Evolutionary conservation across 805 yeast genomes (phyloP).

Genomic region (Wickerhamomyces chaumierensis): DNA sequence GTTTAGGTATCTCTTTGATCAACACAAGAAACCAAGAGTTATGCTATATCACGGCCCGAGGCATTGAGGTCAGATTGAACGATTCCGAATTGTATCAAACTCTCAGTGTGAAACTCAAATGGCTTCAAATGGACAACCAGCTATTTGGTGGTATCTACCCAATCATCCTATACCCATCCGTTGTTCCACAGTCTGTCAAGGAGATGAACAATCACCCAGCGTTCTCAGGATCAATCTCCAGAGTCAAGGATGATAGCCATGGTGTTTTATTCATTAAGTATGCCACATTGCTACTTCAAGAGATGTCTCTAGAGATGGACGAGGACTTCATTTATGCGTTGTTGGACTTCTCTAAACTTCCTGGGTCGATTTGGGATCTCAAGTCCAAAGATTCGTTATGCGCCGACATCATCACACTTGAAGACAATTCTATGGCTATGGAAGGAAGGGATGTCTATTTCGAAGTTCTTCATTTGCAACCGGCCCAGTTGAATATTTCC

Average conservation of each 20-base stretch:
- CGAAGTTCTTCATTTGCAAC: slow-evolving; percentile 88
- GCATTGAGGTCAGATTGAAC: slow-evolving; percentile 69
- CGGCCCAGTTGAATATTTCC: slow-evolving; percentile 77
- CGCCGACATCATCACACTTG: slow-evolving; percentile 53
- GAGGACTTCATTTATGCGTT: slow-evolving; percentile 84
- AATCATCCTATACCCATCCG: slow-evolving; percentile 80
- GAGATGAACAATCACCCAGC: slow-evolving; percentile 89
- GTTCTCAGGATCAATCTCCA: slow-evolving; percentile 73
- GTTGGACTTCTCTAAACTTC: slow-evolving; percentile 67
- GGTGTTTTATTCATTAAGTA: slow-evolving; percentile 87
- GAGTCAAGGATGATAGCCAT: slow-evolving; percentile 79
- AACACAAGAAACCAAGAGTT: slow-evolving; percentile 64
- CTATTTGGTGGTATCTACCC: slow-evolving; percentile 83
- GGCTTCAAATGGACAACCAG: slow-evolving; percentile 94
- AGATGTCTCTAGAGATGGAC: slow-evolving; percentile 84
- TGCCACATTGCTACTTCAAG: slow-evolving; percentile 83
- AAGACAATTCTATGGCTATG: slow-evolving; percentile 50
- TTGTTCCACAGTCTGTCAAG: slow-evolving; percentile 70
- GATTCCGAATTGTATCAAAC: slow-evolving; percentile 81
- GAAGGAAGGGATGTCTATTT: slow-evolving; percentile 73
- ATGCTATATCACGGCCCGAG: slow-evolving; percentile 72
- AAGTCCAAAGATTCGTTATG: slow-evolving; percentile 38
- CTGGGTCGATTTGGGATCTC: slow-evolving; percentile 70
- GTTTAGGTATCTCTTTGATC: slow-evolving; percentile 79
- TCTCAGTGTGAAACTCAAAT: slow-evolving; percentile 68